These are phyloP conservation scores for Begonia loranthoides DNA, from an alignment of 306 rosid genomes.

Conservation along the genomic window DNA sequence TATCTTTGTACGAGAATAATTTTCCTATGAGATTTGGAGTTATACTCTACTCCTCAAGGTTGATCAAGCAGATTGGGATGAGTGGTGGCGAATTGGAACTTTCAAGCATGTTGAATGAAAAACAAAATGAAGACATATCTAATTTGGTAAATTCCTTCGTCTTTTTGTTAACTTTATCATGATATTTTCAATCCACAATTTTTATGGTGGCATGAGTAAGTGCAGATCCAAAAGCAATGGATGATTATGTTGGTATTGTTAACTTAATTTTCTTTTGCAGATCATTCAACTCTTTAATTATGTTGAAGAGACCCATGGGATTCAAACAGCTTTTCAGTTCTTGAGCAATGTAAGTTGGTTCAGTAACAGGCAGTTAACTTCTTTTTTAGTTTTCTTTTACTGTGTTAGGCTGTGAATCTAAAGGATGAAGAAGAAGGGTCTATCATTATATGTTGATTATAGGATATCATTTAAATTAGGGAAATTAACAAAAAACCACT, in stretches of 20 bases:
- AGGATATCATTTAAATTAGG: no score
- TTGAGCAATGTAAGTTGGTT: slow-evolving; percentile 55
- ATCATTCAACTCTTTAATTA: slow-evolving; percentile 66
- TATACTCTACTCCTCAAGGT: slow-evolving; percentile 75
- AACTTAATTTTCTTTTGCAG: slow-evolving; percentile 29
- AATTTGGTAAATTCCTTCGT: slow-evolving; percentile 34
- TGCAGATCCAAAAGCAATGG: no score
- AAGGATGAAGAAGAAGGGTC: no score
- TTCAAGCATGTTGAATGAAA: slow-evolving; percentile 15
- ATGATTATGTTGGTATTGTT: not conserved
- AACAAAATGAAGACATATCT: slow-evolving; percentile 50
- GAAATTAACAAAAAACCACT: no score
- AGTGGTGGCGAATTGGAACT: slow-evolving; percentile 9
- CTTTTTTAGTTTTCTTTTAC: slow-evolving; percentile 1
- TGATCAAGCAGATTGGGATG: slow-evolving; percentile 38
- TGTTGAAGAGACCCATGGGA: slow-evolving; percentile 62
- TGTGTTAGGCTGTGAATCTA: not conserved
- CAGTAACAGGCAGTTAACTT: not conserved
- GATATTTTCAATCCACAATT: not conserved
- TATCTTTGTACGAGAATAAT: slow-evolving; percentile 57
- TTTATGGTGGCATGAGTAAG: not conserved
- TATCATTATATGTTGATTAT: no score
- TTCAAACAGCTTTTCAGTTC: slow-evolving; percentile 73
- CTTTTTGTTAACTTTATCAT: not conserved
- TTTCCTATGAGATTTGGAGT: slow-evolving; percentile 86